These are phyloP conservation scores for Neurospora cerealis DNA, from an alignment of 495 filamentous ascomycete species.

Conservation along the genomic window DNA sequence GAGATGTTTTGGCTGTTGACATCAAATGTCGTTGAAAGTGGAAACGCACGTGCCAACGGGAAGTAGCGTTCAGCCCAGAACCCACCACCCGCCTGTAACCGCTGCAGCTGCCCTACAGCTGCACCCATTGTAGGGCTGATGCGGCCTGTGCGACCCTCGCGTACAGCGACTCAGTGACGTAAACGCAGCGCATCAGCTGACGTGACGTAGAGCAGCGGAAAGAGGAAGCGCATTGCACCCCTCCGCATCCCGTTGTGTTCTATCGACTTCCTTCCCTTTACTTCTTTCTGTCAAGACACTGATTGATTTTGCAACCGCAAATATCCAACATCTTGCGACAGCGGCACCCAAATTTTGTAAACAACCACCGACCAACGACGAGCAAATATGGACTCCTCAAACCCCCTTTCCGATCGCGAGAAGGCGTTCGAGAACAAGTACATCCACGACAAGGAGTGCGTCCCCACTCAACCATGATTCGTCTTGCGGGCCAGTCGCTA, in stretches of 20 bases:
- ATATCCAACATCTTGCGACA: background rate
- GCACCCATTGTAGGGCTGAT: background rate
- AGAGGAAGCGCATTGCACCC: background rate
- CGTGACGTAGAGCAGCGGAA: background rate
- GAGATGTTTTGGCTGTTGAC: background rate
- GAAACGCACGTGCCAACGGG: background rate
- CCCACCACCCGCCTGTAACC: background rate
- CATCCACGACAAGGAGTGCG: constrained; percentile 24
- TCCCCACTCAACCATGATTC: background rate
- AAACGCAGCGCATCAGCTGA: background rate
- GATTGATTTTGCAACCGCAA: background rate
- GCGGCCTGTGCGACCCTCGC: background rate
- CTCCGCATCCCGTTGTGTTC: background rate
- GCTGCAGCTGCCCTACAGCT: background rate
- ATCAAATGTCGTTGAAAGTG: background rate
- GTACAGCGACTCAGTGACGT: background rate
- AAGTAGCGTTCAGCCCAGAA: background rate
- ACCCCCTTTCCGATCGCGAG: constrained; percentile 21
- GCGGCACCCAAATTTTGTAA: background rate
- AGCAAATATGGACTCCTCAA: constrained; percentile 13
- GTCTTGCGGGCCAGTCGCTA: background rate
- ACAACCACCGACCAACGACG: background rate
- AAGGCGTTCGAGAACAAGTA: constrained; percentile 26
- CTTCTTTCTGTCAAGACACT: background rate
- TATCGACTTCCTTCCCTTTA: background rate